Percentiles rank a stretch among this genome's conserved stretches.
Evolutionary conservation across 768 basidiomycete genomes (phyloP).

Genomic region (Gloeophyllum trabeum): DNA sequence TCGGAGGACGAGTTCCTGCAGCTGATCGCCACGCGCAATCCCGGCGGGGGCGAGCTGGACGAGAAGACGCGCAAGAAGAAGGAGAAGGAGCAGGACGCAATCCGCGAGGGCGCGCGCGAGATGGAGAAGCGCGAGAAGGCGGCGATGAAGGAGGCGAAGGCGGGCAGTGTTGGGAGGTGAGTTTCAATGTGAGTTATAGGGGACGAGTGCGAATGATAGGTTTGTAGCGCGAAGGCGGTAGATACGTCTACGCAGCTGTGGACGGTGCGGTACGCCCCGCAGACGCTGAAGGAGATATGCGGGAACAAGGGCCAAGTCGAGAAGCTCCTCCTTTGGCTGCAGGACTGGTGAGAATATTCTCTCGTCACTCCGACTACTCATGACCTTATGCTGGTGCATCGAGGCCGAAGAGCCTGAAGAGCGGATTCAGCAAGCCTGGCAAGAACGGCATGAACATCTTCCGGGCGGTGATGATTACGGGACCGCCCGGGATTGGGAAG

Average conservation of each 20-base stretch:
- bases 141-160: constrained; percentile 17
- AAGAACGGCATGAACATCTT: constrained; percentile 81
- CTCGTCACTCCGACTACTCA: not conserved
- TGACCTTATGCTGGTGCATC: not conserved
- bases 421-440: constrained; percentile 88
- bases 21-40: constrained; percentile 60
- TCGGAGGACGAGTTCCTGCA: constrained; percentile 82
- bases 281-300: constrained; percentile 79
- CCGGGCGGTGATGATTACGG: constrained; percentile 83
- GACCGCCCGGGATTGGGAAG: constrained; percentile 95
- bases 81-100: constrained; percentile 70
- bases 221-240: constrained; percentile 18
- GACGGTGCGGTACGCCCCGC: constrained; percentile 94
- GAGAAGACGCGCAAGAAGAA: constrained; percentile 74
- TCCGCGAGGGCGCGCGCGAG: constrained; percentile 61
- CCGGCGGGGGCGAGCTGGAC: constrained; percentile 37
- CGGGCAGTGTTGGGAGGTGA: constrained; percentile 11
- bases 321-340: constrained; percentile 79
- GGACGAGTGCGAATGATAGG: not conserved
- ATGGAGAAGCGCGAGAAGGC: constrained; percentile 61
- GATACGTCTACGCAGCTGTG: constrained; percentile 66
- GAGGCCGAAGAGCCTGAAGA: constrained; percentile 70
- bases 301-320: constrained; percentile 92
- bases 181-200: constrained; percentile 4
- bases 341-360: constrained; percentile 55